Percentiles rank a stretch among this genome's conserved stretches.
Conservation (phyloP, 1,284 basidiomycete genomes). For the Cystobasidiaceae sp. region DNA sequence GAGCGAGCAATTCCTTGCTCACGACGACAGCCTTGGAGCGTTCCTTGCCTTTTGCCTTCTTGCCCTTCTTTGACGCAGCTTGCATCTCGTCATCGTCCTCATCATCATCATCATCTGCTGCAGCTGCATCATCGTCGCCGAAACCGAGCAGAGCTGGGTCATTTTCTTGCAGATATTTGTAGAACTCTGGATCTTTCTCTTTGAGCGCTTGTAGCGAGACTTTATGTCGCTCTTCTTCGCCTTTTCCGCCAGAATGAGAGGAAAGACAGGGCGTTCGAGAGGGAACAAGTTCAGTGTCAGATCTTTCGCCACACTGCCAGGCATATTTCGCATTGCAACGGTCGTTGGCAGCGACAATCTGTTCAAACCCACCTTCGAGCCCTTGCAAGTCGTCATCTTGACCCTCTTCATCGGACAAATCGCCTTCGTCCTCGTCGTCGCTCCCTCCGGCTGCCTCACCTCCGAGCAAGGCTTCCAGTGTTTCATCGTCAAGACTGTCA, state of each 20-base stretch:
- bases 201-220: constrained; percentile 81
- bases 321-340: neutral
- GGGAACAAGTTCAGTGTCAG: constrained; percentile 28
- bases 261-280: neutral
- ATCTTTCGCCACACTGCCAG: constrained; percentile 31
- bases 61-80: constrained; percentile 37
- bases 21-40: constrained; percentile 56
- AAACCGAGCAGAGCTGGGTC: constrained; percentile 85
- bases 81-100: constrained; percentile 37
- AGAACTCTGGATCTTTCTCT: constrained; percentile 96
- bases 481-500: neutral
- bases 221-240: constrained; percentile 54
- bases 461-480: neutral
- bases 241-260: constrained; percentile 16
- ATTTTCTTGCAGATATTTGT: constrained; percentile 94
- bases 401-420: constrained; percentile 52
- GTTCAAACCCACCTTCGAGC: neutral
- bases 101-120: constrained; percentile 46
- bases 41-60: constrained; percentile 49
- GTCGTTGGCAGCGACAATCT: neutral
- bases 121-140: constrained; percentile 40
- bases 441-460: constrained; percentile 49
- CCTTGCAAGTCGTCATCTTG: constrained; percentile 71
- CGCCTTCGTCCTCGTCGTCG: constrained; percentile 50
- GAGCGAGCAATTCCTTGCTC: constrained; percentile 66